Evolutionary conservation across 768 basidiomycete genomes (phyloP).

Genomic region (Kwoniella botswanensis): DNA sequence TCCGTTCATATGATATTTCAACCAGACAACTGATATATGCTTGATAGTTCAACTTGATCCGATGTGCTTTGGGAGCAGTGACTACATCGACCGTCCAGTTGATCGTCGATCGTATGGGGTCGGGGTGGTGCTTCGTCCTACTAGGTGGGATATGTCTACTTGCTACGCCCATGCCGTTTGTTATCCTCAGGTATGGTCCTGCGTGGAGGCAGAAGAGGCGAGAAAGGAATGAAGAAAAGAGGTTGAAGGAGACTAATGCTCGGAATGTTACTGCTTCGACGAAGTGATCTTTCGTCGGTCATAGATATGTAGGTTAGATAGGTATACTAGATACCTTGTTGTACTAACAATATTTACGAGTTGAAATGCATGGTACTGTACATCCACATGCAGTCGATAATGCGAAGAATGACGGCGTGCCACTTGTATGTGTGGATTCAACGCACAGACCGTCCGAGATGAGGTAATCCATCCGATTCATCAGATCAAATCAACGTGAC

Average conservation of each 20-base stretch:
- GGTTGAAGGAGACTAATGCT: not conserved
- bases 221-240: slow-evolving; percentile 11
- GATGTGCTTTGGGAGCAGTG: slow-evolving; percentile 54
- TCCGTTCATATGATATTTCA: not conserved
- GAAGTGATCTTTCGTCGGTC: not conserved
- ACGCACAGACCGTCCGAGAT: slow-evolving; percentile 4
- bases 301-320: too few relatives aligned
- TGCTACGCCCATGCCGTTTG: slow-evolving; percentile 36
- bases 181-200: slow-evolving; percentile 28
- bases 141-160: slow-evolving; percentile 46
- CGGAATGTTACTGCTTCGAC: not conserved
- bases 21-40: slow-evolving; percentile 26
- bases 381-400: too few relatives aligned
- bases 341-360: too few relatives aligned
- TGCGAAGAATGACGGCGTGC: not conserved
- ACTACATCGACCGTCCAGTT: slow-evolving; percentile 48
- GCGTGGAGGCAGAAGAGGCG: slow-evolving; percentile 24
- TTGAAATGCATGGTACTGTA: too few relatives aligned
- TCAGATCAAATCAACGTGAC: slow-evolving; percentile 7
- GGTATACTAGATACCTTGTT: too few relatives aligned
- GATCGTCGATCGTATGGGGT: slow-evolving; percentile 31
- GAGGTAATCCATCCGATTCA: not conserved
- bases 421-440: not conserved
- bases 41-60: slow-evolving; percentile 54
- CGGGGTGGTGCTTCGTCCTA: slow-evolving; percentile 55